Base-by-base conservation (phyloP, 139 green algal genomes). In the Edaphochlamys debaryana region DNA sequence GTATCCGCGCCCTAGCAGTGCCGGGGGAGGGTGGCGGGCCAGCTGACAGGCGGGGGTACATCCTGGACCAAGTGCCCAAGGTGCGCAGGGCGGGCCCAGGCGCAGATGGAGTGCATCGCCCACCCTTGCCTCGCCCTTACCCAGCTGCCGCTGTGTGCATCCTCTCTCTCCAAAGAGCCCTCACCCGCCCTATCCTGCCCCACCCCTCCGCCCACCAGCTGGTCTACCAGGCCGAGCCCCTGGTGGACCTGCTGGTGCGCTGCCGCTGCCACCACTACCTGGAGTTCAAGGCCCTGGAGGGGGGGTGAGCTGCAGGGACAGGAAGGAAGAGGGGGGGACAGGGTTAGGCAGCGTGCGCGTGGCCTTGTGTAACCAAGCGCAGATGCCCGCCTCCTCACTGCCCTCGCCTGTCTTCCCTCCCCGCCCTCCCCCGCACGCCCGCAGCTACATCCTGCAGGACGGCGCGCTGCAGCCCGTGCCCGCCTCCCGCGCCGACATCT, bases 221-320 rank as follows among this genome's bases (percentile, higher is more conserved):
- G 42, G 54, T 93, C 4, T 96, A 95, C 82, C 93, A 95, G 38
- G 89, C 69, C 20, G 96, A 94, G n/a, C 38, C 84, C 1, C 67
- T 96, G 37, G 93, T 98, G 29, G 90, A 96, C 32, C 45, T 93
- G 56, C 82, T 98, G 45, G 78, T 98, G 40, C 54, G 34, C 27
- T 90, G 85, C 56, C 90, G 92, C 19, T 92, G 93, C 3, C 93
- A 97, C 76, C 87, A 97, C 75, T 98, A 98, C 85, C 77, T 97
- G 27, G 96, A 98, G 78, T 96, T 96, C 88, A 97, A 96, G 83
- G 87, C 93, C 30, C 66, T 96, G 40, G 88, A 96, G 60, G 89
- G 87, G 58, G 93, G 90, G 87, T 94, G 80, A 7, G 37, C 29
- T 34, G 15, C 36, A n/a, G 36, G 6, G 62, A 8, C n/a, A n/a